A percentile compares a stretch with the other conserved stretches of the same genome.
These are phyloP conservation scores for Thymus mandschuricus DNA, from an alignment of 257 asterid genomes.

Conservation along the genomic window DNA sequence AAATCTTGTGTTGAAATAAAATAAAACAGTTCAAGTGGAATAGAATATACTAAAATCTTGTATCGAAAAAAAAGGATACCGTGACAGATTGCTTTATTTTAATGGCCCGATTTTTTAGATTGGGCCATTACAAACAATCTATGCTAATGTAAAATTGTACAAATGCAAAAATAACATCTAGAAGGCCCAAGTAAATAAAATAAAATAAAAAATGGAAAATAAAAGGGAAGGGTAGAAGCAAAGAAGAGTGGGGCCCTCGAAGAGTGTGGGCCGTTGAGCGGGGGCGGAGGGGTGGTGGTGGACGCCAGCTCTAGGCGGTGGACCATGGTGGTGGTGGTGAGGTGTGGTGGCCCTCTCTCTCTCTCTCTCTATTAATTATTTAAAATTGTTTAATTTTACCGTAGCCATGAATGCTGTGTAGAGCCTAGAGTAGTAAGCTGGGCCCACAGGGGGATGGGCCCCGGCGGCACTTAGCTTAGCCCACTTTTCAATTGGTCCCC, in stretches of 20 bases:
- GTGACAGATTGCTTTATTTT: too few species aligned
- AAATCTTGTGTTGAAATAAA: too few species aligned
- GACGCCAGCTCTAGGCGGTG: constrained; percentile 49
- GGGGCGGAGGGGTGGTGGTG: constrained; percentile 41
- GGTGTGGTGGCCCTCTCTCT: constrained; percentile 26
- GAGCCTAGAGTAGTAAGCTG: constrained; percentile 22
- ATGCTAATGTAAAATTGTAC: too few species aligned
- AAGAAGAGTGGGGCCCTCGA: constrained; percentile 3
- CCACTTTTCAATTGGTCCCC: constrained; percentile 45
- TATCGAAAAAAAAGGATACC: too few species aligned
- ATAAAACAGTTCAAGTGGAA: too few species aligned
- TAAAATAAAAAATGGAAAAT: neutral
- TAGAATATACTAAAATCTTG: too few species aligned
- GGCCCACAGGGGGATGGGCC: constrained; percentile 33
- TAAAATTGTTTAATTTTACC: neutral
- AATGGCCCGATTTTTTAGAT: too few species aligned
- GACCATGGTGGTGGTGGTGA: constrained; percentile 33
- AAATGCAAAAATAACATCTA: too few species aligned
- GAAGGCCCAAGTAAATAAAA: neutral
- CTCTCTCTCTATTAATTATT: neutral
- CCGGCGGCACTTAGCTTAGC: constrained; percentile 38
- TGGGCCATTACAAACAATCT: too few species aligned
- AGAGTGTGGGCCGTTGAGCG: constrained; percentile 7
- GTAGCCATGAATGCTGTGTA: constrained; percentile 31
- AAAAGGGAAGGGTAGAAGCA: neutral